These are phyloP conservation scores for Arctostaphylos glauca DNA, from an alignment of 148 eudicot species.

Conservation along the genomic window DNA sequence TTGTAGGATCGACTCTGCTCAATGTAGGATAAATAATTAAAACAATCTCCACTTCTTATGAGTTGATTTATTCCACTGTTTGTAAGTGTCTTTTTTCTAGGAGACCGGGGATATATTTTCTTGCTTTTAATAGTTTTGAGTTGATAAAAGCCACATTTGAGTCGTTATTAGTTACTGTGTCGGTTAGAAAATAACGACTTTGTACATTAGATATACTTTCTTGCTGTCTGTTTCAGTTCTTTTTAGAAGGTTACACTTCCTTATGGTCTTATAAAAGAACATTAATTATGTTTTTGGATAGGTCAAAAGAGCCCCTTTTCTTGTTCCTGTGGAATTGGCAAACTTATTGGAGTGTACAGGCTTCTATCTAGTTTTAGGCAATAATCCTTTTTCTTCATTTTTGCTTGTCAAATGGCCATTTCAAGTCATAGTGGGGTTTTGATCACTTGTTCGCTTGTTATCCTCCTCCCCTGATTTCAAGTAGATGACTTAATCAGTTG, in stretches of 20 bases:
- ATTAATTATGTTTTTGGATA: not conserved
- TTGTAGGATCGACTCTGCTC: not conserved
- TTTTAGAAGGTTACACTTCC: not conserved
- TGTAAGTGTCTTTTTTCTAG: not conserved
- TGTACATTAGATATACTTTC: not conserved
- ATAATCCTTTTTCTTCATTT: not conserved
- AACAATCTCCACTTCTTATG: not conserved
- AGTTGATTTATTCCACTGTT: not conserved
- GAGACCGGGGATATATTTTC: not conserved
- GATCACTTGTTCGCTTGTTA: not conserved
- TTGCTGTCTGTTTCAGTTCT: not conserved
- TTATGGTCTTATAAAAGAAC: not conserved
- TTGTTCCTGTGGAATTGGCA: not conserved
- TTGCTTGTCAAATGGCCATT: not conserved
- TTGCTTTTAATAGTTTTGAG: not conserved
- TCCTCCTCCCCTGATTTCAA: not conserved
- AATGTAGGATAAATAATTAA: not conserved
- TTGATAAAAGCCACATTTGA: not conserved
- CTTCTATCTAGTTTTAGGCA: not conserved
- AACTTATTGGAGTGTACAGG: not conserved
- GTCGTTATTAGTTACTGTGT: not conserved
- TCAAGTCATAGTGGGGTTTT: not conserved
- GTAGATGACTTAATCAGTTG: not conserved
- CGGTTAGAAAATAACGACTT: not conserved
- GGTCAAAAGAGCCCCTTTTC: not conserved